Percentiles rank a stretch among this genome's conserved stretches.
Conservation (phyloP, 1,284 basidiomycete genomes). For the Austroboletus novae-zelandiae region DNA sequence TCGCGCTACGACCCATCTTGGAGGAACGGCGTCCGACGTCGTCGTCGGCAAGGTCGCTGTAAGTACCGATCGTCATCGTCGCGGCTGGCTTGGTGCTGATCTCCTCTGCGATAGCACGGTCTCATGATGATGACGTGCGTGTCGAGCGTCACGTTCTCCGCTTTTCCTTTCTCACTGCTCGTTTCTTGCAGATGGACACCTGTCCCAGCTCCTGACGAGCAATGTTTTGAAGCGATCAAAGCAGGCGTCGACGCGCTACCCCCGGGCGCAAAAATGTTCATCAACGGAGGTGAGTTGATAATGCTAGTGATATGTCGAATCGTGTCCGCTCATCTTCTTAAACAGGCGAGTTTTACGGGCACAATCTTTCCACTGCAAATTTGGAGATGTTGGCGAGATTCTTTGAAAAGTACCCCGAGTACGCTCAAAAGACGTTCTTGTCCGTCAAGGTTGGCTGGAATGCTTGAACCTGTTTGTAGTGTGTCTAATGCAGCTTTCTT, state of each 20-base stretch:
- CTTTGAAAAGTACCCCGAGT: constrained; percentile 51
- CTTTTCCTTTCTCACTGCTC: not conserved
- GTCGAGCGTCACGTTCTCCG: too few relatives aligned
- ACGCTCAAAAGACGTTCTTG: constrained; percentile 47
- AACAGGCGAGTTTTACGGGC: constrained; percentile 33
- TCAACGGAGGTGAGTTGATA: constrained; percentile 43
- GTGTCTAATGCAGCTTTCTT: not conserved
- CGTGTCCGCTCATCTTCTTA: constrained; percentile 39
- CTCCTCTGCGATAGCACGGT: constrained; percentile 20
- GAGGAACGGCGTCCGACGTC: constrained; percentile 26
- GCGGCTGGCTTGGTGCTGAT: not conserved
- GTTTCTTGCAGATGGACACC: constrained; percentile 13
- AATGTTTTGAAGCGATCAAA: constrained; percentile 61
- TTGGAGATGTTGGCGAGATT: constrained; percentile 44
- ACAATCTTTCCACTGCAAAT: constrained; percentile 35
- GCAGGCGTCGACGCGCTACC: constrained; percentile 54
- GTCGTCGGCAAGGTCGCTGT: constrained; percentile 39
- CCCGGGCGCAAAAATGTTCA: constrained; percentile 43
- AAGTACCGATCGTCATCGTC: constrained; percentile 6
- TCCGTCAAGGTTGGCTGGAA: constrained; percentile 34
- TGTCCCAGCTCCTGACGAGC: constrained; percentile 42
- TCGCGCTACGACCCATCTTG: constrained; percentile 25
- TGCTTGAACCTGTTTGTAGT: not conserved
- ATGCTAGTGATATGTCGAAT: too few relatives aligned
- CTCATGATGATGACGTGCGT: constrained; percentile 30